phyloP scores from a whole-genome alignment of 768 basidiomycete genomes.

The Tulasnella sp. region DNA sequence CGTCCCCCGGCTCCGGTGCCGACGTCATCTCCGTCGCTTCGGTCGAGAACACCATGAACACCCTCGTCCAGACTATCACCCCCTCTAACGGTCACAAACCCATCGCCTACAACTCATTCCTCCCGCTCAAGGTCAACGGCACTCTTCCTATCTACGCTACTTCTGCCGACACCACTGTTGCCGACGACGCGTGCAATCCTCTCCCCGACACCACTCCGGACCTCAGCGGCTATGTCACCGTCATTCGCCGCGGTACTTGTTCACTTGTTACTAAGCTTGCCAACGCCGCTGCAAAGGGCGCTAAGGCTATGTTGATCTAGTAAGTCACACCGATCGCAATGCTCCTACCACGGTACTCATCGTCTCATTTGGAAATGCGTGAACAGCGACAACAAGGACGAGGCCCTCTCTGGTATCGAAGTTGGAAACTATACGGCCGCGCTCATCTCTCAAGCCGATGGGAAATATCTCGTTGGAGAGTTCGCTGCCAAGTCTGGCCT shows the following conservation, averaged over 20 bases:
- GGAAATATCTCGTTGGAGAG: slow-evolving; percentile 21
- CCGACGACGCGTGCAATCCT: slow-evolving; percentile 25
- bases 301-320: slow-evolving; percentile 38
- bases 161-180: slow-evolving; percentile 21
- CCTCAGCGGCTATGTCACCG: slow-evolving; percentile 23
- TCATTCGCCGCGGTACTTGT: slow-evolving; percentile 29
- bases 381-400: slow-evolving; percentile 33
- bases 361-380: not conserved
- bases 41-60: slow-evolving; percentile 17
- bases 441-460: slow-evolving; percentile 44
- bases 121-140: slow-evolving; percentile 21
- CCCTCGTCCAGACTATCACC: not conserved
- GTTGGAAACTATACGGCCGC: slow-evolving; percentile 21
- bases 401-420: slow-evolving; percentile 32
- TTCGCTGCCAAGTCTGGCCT: not conserved
- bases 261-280: slow-evolving; percentile 33
- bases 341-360: not conserved
- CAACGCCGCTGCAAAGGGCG: slow-evolving; percentile 45
- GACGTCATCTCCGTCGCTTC: slow-evolving; percentile 39
- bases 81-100: slow-evolving; percentile 26
- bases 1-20: slow-evolving; percentile 28
- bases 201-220: slow-evolving; percentile 24
- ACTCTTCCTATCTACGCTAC: slow-evolving; percentile 26
- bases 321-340: not conserved
- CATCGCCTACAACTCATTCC: slow-evolving; percentile 39